phyloP scores from a whole-genome alignment of 805 yeast genomes.

The Barnettozyma populi region DNA sequence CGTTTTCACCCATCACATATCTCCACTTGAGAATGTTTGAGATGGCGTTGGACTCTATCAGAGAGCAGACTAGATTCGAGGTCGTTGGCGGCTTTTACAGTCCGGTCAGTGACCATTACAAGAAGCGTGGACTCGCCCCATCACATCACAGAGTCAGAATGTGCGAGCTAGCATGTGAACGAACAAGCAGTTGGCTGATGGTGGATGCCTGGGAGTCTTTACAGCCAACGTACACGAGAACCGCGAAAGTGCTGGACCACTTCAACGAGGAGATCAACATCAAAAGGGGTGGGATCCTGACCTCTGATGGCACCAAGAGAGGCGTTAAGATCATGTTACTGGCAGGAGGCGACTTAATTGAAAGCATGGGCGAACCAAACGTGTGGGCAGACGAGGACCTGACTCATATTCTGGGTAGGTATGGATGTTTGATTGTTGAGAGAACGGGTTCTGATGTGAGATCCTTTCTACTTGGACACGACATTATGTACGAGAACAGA shows the following conservation, averaged over 20 bases:
- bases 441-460: constrained; percentile 96
- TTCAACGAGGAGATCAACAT: constrained; percentile 93
- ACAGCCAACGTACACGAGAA: constrained; percentile 85
- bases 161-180: constrained; percentile 97
- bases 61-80: constrained; percentile 90
- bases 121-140: constrained; percentile 88
- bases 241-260: constrained; percentile 93
- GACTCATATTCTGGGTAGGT: constrained; percentile 90
- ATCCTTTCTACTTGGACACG: constrained; percentile 85
- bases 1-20: constrained; percentile 93
- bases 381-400: constrained; percentile 97
- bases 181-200: constrained; percentile 97
- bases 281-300: constrained; percentile 76
- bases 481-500: constrained; percentile 95
- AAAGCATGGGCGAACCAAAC: constrained; percentile 99
- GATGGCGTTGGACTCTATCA: constrained; percentile 92
- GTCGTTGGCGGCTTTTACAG: constrained; percentile 95
- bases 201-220: constrained; percentile 99
- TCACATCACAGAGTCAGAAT: constrained; percentile 88
- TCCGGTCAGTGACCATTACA: constrained; percentile 90
- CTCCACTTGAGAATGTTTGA: constrained; percentile 95
- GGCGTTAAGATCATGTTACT: constrained; percentile 93
- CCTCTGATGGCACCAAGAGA: constrained; percentile 52
- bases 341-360: constrained; percentile 97
- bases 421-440: constrained; percentile 95